These are phyloP conservation scores for Diaporthe sp. DNA, from an alignment of 2,329 filamentous ascomycete genomes.

Conservation along the genomic window DNA sequence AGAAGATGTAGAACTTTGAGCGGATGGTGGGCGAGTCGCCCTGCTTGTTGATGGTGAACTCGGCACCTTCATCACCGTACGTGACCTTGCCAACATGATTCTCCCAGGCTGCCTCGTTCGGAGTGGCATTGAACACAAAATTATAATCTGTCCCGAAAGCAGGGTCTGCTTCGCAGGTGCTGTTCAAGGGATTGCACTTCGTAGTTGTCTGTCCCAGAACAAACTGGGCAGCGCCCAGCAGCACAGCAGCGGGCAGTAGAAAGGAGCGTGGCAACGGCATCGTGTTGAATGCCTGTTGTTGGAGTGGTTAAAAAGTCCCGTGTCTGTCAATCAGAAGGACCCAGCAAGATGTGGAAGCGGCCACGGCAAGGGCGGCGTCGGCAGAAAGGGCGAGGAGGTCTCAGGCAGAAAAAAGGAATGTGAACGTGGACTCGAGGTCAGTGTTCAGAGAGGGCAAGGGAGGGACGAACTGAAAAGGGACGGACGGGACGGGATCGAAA, in stretches of 20 bases:
- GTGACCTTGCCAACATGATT: constrained; percentile 75
- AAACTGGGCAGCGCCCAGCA: constrained; percentile 60
- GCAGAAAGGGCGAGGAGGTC: not conserved
- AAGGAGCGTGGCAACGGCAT: constrained; percentile 49
- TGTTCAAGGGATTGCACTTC: constrained; percentile 79
- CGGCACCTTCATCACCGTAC: constrained; percentile 75
- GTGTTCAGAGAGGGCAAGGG: not conserved
- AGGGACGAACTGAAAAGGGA: constrained; percentile 18
- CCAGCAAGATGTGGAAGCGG: constrained; percentile 3
- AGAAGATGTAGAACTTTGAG: constrained; percentile 88
- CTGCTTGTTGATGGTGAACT: constrained; percentile 78
- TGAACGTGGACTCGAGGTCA: constrained; percentile 1
- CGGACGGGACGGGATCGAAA: constrained; percentile 18
- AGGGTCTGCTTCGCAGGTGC: constrained; percentile 79
- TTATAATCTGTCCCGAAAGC: constrained; percentile 76
- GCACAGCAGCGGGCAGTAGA: constrained; percentile 53
- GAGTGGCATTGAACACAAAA: constrained; percentile 76
- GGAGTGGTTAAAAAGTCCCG: not conserved
- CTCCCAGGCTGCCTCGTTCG: constrained; percentile 74
- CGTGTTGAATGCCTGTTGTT: constrained; percentile 24
- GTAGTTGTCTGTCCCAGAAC: constrained; percentile 81
- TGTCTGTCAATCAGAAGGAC: not conserved
- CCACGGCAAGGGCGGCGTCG: constrained; percentile 5
- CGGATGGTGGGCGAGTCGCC: constrained; percentile 85
- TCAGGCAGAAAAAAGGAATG: constrained; percentile 8